phyloP scores from a whole-genome alignment of 768 basidiomycete species.

The Trametes gibbosa region DNA sequence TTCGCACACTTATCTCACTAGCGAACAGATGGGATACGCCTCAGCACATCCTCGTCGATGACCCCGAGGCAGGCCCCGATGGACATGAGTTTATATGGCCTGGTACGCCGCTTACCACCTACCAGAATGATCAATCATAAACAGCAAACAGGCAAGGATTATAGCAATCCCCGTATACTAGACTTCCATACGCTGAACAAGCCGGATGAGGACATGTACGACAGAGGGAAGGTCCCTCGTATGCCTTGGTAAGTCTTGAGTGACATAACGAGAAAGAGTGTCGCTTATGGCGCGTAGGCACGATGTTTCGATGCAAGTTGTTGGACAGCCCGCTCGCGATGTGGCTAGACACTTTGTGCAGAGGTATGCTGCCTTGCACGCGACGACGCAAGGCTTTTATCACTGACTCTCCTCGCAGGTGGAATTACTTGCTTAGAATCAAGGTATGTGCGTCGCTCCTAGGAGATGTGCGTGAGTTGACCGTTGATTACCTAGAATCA shows the following conservation, averaged over 20 bases:
- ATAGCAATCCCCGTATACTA: constrained; percentile 81
- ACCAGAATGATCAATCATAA: not conserved
- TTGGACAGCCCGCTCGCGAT: constrained; percentile 95
- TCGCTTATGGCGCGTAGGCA: constrained; percentile 56
- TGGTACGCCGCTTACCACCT: constrained; percentile 41
- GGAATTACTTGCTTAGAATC: constrained; percentile 92
- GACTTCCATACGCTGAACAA: constrained; percentile 88
- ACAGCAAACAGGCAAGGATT: constrained; percentile 75
- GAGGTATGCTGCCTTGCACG: constrained; percentile 45
- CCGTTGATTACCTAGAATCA: constrained; percentile 65
- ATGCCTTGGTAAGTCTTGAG: constrained; percentile 85
- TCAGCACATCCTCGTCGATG: constrained; percentile 88
- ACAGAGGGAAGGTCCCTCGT: constrained; percentile 81
- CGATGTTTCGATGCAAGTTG: constrained; percentile 93
- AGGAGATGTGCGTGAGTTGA: not conserved
- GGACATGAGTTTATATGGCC: constrained; percentile 78
- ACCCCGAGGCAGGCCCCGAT: constrained; percentile 60
- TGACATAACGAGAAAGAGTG: not conserved
- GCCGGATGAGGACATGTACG: constrained; percentile 94
- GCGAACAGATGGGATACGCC: constrained; percentile 86
- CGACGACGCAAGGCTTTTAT: not conserved
- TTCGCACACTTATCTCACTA: not conserved
- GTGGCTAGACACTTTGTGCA: constrained; percentile 93
- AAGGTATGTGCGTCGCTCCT: constrained; percentile 51
- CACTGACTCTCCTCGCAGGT: constrained; percentile 44